Evolutionary conservation across 345 rosid species (phyloP), one percentile per base, ranked within the genome.

Genomic region (Eutrema heterophyllum): DNA sequence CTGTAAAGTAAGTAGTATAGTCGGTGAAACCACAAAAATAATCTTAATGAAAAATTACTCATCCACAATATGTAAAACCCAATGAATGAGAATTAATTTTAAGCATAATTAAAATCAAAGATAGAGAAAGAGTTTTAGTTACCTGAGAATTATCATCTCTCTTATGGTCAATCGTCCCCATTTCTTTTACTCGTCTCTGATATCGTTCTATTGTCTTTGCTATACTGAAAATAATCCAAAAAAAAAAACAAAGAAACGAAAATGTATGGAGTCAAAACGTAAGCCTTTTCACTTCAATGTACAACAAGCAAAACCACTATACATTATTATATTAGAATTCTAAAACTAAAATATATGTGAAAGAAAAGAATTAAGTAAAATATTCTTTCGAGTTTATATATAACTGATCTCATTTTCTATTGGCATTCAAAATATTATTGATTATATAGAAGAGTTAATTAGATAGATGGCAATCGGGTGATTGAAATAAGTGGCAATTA

Each of bases 141-240:
- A 93, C 98, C 91, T 83, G 82, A 70, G 79, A 32, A 64, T 66
- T 59, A 51, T 57, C 70, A 45, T 77, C 77, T 64, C 33, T 51
- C 64, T 84, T 80, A 81, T 33, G 29, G 71, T 35, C 72, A 70
- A 10, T 39, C n/a, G n/a, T n/a, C 61, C 75, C 90, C 14, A 43
- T 69, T 62, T 90, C 86, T 80, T 80, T 86, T 50, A 69, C 59
- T 75, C 80, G 84, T 83, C 26, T 87, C 62, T 85, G 86, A 68
- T 93, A 93, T 39, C 90, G 83, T 50, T 93, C 98, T 75, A 93
- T 83, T n/a, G 86, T 90, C 76, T 77, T 75, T 64, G 70, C 71
- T 75, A 82, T 62, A 61, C 97, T 93, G 83, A 82, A 69, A 65
- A 71, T 2, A 45, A 2, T 39, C 9, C 24, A 35, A 49, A 40